Evolutionary conservation across 495 filamentous ascomycete genomes (phyloP), one percentile per base, ranked within the genome.

Genomic region (Daldinia grandis): DNA sequence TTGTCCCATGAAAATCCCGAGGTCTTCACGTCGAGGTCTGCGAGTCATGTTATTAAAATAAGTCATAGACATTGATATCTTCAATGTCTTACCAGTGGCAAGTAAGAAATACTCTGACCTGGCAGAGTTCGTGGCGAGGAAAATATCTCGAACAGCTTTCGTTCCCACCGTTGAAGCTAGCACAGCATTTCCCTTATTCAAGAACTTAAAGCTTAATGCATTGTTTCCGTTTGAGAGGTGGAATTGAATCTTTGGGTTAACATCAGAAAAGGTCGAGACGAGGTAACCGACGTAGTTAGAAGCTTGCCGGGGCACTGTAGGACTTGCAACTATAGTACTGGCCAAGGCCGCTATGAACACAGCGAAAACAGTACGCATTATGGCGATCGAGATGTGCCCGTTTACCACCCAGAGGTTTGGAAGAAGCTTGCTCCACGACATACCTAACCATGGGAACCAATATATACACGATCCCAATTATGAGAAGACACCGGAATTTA

Each of bases 181-280:
- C 27, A 81, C 79, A 10, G 78, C 73, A 10, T 74, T 58, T 10
- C 78, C 78, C 30, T 62, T 66, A 40, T 81, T 81, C 30, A 80
- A 50, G 5, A 76, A 78, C 30, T 63, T 75, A 64, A 80, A 72
- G 25, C 69, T 73, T 24, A 75, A 56, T 3, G 75, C 73, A 54
- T 74, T 78, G 31, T 77, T 79, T 9, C 76, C 74, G 15, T 80
- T 71, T 15, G 70, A 76, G 24, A 78, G 69, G 60, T 81, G 74
- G 67, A 82, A 81, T 54, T 81, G 79, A 17, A 82, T 64, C 31
- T 73, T 69, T 12, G 79, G 80, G 25, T 57, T 69, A 42, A 63
- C 72, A 64, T 79, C 79, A 21, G 75, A 72, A 59, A 81, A 81
- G 31, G 78, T 81, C 33, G 75, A 78, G 35, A 78, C 69, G 6